Percentiles rank a stretch among this genome's conserved stretches.
Evolutionary conservation across 768 basidiomycete species (phyloP).

Genomic region (Suillus placidus): DNA sequence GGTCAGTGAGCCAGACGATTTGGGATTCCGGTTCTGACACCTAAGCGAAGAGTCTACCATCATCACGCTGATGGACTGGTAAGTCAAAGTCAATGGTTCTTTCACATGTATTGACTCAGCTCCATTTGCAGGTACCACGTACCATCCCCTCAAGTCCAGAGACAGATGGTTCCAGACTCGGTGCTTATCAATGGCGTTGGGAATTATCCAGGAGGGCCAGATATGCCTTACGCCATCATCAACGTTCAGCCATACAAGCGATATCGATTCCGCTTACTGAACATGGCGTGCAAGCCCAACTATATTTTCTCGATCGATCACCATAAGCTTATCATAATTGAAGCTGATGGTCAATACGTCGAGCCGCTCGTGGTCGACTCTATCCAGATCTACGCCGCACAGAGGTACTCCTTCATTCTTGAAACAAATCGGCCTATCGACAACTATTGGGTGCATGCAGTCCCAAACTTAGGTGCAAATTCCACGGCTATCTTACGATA

Average conservation of each 20-base stretch:
- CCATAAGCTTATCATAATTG: constrained; percentile 50
- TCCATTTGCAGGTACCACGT: not conserved
- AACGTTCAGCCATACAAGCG: constrained; percentile 35
- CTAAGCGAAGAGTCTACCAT: not conserved
- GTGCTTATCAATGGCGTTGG: constrained; percentile 43
- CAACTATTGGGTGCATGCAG: constrained; percentile 49
- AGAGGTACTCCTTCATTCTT: constrained; percentile 54
- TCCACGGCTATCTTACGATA: constrained; percentile 48
- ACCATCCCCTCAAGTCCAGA: constrained; percentile 2
- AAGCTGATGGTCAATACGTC: constrained; percentile 46
- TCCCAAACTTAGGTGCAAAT: constrained; percentile 38
- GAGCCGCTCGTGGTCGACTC: constrained; percentile 41
- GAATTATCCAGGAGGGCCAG: constrained; percentile 36
- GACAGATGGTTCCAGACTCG: not conserved
- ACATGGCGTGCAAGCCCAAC: constrained; percentile 47
- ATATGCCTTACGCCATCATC: constrained; percentile 37
- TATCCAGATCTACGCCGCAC: constrained; percentile 50
- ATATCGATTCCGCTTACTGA: constrained; percentile 43
- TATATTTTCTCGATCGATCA: constrained; percentile 48
- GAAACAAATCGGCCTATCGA: constrained; percentile 36
- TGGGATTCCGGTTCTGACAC: not conserved
- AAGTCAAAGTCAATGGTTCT: not conserved
- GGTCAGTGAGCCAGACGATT: not conserved
- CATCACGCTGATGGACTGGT: not conserved
- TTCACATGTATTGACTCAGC: not conserved